A percentile compares a stretch with the other conserved stretches of the same genome.
Conservation (phyloP, 2,329 filamentous ascomycete genomes). For the Lanzia echinophila region DNA sequence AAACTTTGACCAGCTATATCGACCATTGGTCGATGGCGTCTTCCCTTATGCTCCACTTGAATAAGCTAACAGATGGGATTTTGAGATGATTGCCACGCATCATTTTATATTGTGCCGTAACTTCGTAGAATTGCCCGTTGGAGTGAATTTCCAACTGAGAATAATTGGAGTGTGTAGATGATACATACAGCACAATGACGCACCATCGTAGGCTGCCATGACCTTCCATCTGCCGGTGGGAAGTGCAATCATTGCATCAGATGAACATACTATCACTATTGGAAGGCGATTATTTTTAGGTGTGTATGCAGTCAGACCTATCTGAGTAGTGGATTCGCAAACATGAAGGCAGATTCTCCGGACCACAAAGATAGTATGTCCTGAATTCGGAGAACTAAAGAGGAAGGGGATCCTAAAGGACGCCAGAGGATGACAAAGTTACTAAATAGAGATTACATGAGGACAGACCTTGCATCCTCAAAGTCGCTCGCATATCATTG, state of each 20-base stretch:
- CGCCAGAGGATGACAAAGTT: slow-evolving; percentile 1
- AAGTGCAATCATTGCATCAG: slow-evolving; percentile 9
- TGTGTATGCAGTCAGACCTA: slow-evolving; percentile 7
- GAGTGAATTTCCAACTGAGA: no score
- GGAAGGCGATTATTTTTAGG: slow-evolving; percentile 1
- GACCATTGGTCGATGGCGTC: background rate
- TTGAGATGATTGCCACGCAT: background rate
- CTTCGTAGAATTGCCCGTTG: background rate
- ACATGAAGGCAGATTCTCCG: background rate
- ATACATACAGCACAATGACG: background rate
- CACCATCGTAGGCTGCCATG: background rate
- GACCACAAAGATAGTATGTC: background rate
- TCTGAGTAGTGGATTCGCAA: background rate
- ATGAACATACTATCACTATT: background rate
- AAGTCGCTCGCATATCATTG: slow-evolving; percentile 1
- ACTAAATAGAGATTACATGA: background rate
- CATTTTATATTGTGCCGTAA: background rate
- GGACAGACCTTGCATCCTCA: background rate
- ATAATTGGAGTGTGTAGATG: background rate
- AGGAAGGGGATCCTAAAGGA: slow-evolving; percentile 4
- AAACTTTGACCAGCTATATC: background rate
- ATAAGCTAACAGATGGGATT: background rate
- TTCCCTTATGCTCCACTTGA: background rate
- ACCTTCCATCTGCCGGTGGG: slow-evolving; percentile 1
- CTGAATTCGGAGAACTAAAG: background rate